Evolutionary conservation across 139 green algal species (phyloP).

Genomic region (Tetraselmis chui): DNA sequence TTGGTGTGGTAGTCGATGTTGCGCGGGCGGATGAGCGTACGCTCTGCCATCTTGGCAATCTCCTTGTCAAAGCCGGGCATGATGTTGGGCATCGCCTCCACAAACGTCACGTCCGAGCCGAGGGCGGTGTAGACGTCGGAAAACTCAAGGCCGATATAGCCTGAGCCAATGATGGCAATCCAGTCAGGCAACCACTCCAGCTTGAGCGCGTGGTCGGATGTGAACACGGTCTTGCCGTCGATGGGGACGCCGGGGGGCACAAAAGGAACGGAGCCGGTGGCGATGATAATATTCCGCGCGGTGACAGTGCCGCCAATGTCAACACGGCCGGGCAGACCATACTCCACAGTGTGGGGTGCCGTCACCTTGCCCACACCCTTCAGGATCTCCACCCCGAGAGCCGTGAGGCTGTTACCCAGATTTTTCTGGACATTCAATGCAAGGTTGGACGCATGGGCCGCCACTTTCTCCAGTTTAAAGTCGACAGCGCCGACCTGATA

Average conservation of each 20-base stretch:
- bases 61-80: conserved; percentile 98
- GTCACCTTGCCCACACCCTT: conserved; percentile 78
- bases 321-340: conserved; percentile 81
- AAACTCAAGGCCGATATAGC: conserved; percentile 99
- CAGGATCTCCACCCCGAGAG: conserved; percentile 94
- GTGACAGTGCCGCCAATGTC: conserved; percentile 87
- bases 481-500: conserved; percentile 65
- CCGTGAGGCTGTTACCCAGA: conserved; percentile 84
- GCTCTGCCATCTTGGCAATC: conserved; percentile 87
- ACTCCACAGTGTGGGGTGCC: conserved; percentile 77
- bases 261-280: conserved; percentile 93
- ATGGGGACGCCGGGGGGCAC: conserved; percentile 95
- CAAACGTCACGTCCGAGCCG: conserved; percentile 93
- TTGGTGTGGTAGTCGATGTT: conserved; percentile 93
- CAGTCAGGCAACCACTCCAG: conserved; percentile 97
- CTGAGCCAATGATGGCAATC: conserved; percentile 97
- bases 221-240: conserved; percentile 99
- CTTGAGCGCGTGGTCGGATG: conserved; percentile 94
- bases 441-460: conserved; percentile 89
- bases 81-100: conserved; percentile 91
- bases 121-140: conserved; percentile 96
- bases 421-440: conserved; percentile 85
- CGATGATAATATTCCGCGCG: conserved; percentile 93
- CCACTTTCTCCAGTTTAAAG: conserved; percentile 88
- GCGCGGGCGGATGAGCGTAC: conserved; percentile 86